These are phyloP conservation scores for Dicorynia guianensis DNA, from an alignment of 306 rosid species.

Conservation along the genomic window DNA sequence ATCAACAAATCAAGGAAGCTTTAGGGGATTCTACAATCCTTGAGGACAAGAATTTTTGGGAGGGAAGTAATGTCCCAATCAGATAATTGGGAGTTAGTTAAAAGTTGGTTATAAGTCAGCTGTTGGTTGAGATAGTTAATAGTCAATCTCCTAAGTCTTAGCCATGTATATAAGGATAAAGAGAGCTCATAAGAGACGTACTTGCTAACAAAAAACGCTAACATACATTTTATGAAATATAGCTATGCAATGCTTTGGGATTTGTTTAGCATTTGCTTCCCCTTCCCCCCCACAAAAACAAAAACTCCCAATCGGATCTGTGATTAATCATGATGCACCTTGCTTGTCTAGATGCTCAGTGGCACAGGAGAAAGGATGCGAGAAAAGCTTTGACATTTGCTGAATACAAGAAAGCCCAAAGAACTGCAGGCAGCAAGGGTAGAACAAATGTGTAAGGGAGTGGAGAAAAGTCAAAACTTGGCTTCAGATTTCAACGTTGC, in stretches of 20 bases:
- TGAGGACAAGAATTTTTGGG: too few species aligned
- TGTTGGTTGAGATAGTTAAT: too few species aligned
- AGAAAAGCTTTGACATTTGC: conserved; percentile 66
- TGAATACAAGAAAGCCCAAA: conserved; percentile 80
- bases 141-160: too few species aligned
- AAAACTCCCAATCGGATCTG: too few species aligned
- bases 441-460: conserved; percentile 81
- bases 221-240: background rate
- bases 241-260: background rate
- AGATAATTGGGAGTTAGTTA: too few species aligned
- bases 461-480: conserved; percentile 64
- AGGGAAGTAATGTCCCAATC: too few species aligned
- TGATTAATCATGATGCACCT: conserved; percentile 32
- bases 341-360: conserved; percentile 57
- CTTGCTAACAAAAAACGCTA: too few species aligned
- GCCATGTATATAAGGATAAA: too few species aligned
- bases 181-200: too few species aligned
- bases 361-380: conserved; percentile 84
- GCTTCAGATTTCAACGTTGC: conserved; percentile 73
- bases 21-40: too few species aligned
- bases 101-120: too few species aligned
- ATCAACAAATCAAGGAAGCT: too few species aligned
- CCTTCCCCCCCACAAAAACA: background rate
- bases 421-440: conserved; percentile 72
- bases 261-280: background rate